Percentiles rank a stretch among this genome's conserved stretches.
Evolutionary conservation across 179 eudicot genomes (phyloP).

Genomic region (Drosera spatulata): DNA sequence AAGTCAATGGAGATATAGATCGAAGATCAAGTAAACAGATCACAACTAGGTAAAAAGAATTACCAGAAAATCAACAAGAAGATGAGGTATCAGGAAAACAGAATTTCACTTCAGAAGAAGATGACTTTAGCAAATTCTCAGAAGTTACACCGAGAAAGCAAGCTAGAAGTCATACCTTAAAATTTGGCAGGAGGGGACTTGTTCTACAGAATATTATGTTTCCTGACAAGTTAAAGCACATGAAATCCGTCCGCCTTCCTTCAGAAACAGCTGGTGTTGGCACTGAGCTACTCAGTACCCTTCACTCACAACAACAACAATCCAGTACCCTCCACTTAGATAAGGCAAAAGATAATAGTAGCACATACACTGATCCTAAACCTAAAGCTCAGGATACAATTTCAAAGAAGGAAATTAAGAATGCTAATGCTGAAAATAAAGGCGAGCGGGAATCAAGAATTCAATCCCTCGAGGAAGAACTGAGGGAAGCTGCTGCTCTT

Average conservation of each 20-base stretch:
- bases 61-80: slow-evolving; percentile 17
- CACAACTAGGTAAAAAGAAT: slow-evolving; percentile 17
- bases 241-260: slow-evolving; percentile 45
- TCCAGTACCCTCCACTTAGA: slow-evolving; percentile 13
- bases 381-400: slow-evolving; percentile 23
- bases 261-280: slow-evolving; percentile 17
- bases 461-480: slow-evolving; percentile 70
- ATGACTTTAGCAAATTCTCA: slow-evolving; percentile 22
- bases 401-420: slow-evolving; percentile 33
- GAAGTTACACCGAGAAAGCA: slow-evolving; percentile 33
- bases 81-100: slow-evolving; percentile 12
- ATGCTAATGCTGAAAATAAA: slow-evolving; percentile 22
- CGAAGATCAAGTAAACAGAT: slow-evolving; percentile 11
- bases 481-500: slow-evolving; percentile 72
- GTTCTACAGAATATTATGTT: slow-evolving; percentile 22
- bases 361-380: slow-evolving; percentile 5
- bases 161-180: slow-evolving; percentile 44
- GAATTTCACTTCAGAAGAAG: slow-evolving; percentile 11
- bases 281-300: slow-evolving; percentile 14
- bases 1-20: slow-evolving; percentile 6
- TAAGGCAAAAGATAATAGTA: slow-evolving; percentile 13
- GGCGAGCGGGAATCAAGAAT: slow-evolving; percentile 42
- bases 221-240: slow-evolving; percentile 46
- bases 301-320: too few relatives aligned
- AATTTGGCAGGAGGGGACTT: slow-evolving; percentile 34